A percentile compares a stretch with the other conserved stretches of the same genome.
Evolutionary conservation across 2,329 filamentous ascomycete species (phyloP).

Genomic region (Talaromyces sp.): DNA sequence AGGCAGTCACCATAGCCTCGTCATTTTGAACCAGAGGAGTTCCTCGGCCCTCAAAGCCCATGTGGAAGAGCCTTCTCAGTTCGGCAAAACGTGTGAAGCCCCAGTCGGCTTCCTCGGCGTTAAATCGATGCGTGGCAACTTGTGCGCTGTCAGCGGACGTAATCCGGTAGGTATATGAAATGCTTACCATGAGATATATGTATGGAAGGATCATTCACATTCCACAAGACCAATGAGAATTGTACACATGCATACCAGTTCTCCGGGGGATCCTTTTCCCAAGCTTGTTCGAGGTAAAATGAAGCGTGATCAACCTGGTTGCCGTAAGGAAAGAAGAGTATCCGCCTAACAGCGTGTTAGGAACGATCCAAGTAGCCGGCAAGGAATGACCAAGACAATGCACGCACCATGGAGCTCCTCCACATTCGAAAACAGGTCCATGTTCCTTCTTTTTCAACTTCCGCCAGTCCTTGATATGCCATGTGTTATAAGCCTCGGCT

Average conservation of each 20-base stretch:
- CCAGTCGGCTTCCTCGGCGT: constrained; percentile 95
- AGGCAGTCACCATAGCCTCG: constrained; percentile 46
- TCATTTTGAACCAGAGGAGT: constrained; percentile 54
- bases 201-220: constrained; percentile 84
- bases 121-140: constrained; percentile 91
- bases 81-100: constrained; percentile 97
- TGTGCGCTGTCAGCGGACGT: constrained; percentile 16
- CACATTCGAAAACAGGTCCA: constrained; percentile 82
- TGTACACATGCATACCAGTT: constrained; percentile 97
- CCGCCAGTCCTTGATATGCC: constrained; percentile 84
- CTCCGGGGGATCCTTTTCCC: constrained; percentile 71
- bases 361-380: neutral
- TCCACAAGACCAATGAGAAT: constrained; percentile 91
- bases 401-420: constrained; percentile 77
- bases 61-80: constrained; percentile 76
- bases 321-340: constrained; percentile 91
- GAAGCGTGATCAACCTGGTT: constrained; percentile 93
- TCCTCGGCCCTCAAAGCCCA: constrained; percentile 66
- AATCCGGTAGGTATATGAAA: neutral
- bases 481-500: constrained; percentile 73
- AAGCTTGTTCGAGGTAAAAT: constrained; percentile 94
- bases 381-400: constrained; percentile 9
- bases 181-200: constrained; percentile 64
- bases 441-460: constrained; percentile 73
- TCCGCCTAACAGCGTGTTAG: constrained; percentile 61